Percentiles rank a stretch among this genome's conserved stretches.
These are phyloP conservation scores for Colletotrichum sp. DNA, from an alignment of 2,329 filamentous ascomycete species.

Conservation along the genomic window DNA sequence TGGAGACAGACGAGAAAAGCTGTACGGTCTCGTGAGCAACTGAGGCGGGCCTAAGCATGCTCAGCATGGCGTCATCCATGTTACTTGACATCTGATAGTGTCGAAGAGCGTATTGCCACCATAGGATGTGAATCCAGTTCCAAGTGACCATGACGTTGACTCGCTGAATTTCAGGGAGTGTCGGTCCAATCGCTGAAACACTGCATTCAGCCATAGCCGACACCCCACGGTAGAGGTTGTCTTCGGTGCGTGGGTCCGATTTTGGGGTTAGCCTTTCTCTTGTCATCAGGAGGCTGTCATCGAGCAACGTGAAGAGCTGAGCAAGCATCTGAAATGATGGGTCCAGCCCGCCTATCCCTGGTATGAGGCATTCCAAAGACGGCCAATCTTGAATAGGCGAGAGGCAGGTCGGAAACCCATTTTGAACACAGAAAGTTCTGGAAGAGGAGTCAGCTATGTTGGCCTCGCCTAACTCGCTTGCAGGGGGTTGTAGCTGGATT, in stretches of 20 bases:
- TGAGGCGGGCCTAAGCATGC: conserved; percentile 27
- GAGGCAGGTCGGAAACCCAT: neutral
- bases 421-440: neutral
- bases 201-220: neutral
- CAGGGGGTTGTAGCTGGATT: neutral
- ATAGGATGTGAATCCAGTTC: conserved; percentile 30
- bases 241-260: neutral
- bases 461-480: neutral
- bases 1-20: neutral
- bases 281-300: neutral
- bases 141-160: conserved; percentile 31
- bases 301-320: neutral
- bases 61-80: conserved; percentile 27
- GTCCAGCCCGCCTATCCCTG: neutral
- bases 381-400: neutral
- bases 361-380: neutral
- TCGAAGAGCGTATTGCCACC: conserved; percentile 31
- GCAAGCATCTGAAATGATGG: neutral
- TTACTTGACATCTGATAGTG: conserved; percentile 30
- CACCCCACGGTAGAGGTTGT: neutral
- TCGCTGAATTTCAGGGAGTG: conserved; percentile 26
- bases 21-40: conserved; percentile 24
- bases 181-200: conserved; percentile 20
- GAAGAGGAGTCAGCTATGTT: neutral
- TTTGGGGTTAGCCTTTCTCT: neutral